These are phyloP conservation scores for Irpex rosettiformis DNA, from an alignment of 1,284 basidiomycete species.

Conservation along the genomic window DNA sequence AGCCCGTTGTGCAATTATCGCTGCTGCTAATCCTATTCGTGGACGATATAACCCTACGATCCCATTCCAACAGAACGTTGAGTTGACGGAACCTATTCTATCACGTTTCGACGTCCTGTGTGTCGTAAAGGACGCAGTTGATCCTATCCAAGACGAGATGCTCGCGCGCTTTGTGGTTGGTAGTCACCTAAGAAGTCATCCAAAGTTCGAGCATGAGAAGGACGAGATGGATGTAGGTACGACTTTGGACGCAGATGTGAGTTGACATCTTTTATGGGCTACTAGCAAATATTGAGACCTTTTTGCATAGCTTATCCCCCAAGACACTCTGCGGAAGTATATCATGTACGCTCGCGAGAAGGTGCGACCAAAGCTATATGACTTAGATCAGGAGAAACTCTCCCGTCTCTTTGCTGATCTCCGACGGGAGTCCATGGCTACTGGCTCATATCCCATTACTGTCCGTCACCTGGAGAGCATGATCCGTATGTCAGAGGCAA, in stretches of 20 bases:
- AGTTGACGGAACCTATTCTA: slow-evolving; percentile 96
- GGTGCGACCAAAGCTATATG: slow-evolving; percentile 88
- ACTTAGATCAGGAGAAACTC: slow-evolving; percentile 96
- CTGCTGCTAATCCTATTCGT: slow-evolving; percentile 96
- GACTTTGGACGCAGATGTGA: slow-evolving; percentile 86
- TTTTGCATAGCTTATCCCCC: slow-evolving; percentile 79
- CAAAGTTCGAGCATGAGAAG: slow-evolving; percentile 80
- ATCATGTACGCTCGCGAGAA: slow-evolving; percentile 98
- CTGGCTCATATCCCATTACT: slow-evolving; percentile 97
- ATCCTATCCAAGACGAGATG: slow-evolving; percentile 96
- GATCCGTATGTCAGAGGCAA: slow-evolving; percentile 99
- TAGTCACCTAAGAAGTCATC: slow-evolving; percentile 92
- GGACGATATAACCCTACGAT: slow-evolving; percentile 97
- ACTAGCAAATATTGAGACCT: slow-evolving; percentile 5
- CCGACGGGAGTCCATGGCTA: slow-evolving; percentile 92
- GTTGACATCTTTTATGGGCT: slow-evolving; percentile 23
- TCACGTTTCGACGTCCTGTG: slow-evolving; percentile 99
- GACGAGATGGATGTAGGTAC: slow-evolving; percentile 91
- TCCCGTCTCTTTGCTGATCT: slow-evolving; percentile 95
- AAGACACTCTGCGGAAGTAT: slow-evolving; percentile 97
- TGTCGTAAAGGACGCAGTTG: slow-evolving; percentile 96
- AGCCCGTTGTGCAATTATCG: slow-evolving; percentile 95
- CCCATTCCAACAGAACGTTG: slow-evolving; percentile 98
- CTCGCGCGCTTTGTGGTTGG: slow-evolving; percentile 97
- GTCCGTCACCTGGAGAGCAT: slow-evolving; percentile 98